A percentile compares a stretch with the other conserved stretches of the same genome.
phyloP scores from a whole-genome alignment of 257 asterid genomes.

The Fraxinus cuspidata region DNA sequence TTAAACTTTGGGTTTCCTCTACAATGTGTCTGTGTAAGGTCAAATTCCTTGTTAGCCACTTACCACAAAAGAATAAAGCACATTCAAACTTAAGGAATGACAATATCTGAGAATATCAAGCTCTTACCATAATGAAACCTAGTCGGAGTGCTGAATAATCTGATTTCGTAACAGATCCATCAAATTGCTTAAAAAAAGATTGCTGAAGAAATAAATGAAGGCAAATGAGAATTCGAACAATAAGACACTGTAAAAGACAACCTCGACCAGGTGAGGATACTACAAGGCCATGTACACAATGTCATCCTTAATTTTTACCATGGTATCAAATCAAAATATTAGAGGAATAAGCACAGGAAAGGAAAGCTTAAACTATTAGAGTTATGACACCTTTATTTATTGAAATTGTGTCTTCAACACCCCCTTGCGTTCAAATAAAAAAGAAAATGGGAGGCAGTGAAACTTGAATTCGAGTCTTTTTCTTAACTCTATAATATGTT shows the following conservation, averaged over 20 bases:
- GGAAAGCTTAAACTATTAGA: not conserved
- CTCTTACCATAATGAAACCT: conserved; percentile 82
- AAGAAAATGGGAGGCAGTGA: not conserved
- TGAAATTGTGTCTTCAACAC: not conserved
- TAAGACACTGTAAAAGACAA: not conserved
- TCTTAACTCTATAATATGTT: not conserved
- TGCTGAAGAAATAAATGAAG: conserved; percentile 56
- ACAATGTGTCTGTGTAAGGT: conserved; percentile 74
- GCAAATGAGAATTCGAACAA: conserved; percentile 1
- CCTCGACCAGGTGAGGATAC: not conserved
- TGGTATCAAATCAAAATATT: not conserved
- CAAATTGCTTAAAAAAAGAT: conserved; percentile 85
- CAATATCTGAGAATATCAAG: not conserved
- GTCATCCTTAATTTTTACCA: not conserved
- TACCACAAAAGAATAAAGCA: conserved; percentile 22
- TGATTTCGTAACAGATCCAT: conserved; percentile 86
- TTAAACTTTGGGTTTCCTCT: conserved; percentile 84
- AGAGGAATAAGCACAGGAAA: not conserved
- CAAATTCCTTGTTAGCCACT: conserved; percentile 22
- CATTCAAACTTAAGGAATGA: conserved; percentile 11
- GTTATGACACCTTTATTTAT: not conserved
- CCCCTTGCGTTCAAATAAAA: not conserved
- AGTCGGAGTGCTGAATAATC: conserved; percentile 84
- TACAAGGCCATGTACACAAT: not conserved
- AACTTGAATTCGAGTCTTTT: too few relatives aligned